These are phyloP conservation scores for Massariosphaeria phaeospora DNA, from an alignment of 495 filamentous ascomycete species.

Conservation along the genomic window DNA sequence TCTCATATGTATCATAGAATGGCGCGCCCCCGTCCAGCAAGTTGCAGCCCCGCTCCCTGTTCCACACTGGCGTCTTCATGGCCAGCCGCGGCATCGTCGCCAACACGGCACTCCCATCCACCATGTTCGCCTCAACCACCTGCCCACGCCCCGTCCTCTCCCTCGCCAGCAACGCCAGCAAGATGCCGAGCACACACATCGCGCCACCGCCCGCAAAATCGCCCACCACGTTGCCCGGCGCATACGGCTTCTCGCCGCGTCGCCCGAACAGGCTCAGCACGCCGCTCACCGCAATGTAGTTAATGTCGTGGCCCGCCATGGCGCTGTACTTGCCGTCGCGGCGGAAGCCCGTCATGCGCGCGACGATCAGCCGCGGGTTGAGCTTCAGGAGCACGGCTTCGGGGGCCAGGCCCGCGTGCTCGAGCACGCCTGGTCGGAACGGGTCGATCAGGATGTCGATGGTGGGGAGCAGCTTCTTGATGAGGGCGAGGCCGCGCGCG, in stretches of 20 bases:
- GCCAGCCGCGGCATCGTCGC: slow-evolving; percentile 67
- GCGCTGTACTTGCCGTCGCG: slow-evolving; percentile 74
- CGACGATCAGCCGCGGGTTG: slow-evolving; percentile 78
- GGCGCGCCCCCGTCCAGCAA: slow-evolving; percentile 78
- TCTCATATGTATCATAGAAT: slow-evolving; percentile 84
- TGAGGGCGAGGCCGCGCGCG: slow-evolving; percentile 52
- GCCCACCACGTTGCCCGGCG: slow-evolving; percentile 77
- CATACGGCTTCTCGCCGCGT: slow-evolving; percentile 60
- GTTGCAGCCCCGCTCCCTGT: slow-evolving; percentile 64
- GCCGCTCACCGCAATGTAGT: slow-evolving; percentile 87
- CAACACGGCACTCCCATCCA: slow-evolving; percentile 77
- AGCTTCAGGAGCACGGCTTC: slow-evolving; percentile 52
- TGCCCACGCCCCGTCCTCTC: slow-evolving; percentile 61
- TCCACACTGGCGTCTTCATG: slow-evolving; percentile 55
- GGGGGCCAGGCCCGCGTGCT: slow-evolving; percentile 72
- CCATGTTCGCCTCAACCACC: slow-evolving; percentile 94
- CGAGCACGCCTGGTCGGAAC: slow-evolving; percentile 83
- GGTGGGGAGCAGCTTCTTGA: slow-evolving; percentile 57
- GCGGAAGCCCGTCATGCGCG: slow-evolving; percentile 82
- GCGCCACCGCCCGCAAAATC: slow-evolving; percentile 93
- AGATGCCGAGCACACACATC: slow-evolving; percentile 61
- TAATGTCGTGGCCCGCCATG: slow-evolving; percentile 98
- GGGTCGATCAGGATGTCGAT: slow-evolving; percentile 88
- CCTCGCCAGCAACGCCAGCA: slow-evolving; percentile 55
- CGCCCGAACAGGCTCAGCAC: slow-evolving; percentile 72